Conservation (phyloP, 371 early-diverging fungal species). For the Lichtheimia ramosa region DNA sequence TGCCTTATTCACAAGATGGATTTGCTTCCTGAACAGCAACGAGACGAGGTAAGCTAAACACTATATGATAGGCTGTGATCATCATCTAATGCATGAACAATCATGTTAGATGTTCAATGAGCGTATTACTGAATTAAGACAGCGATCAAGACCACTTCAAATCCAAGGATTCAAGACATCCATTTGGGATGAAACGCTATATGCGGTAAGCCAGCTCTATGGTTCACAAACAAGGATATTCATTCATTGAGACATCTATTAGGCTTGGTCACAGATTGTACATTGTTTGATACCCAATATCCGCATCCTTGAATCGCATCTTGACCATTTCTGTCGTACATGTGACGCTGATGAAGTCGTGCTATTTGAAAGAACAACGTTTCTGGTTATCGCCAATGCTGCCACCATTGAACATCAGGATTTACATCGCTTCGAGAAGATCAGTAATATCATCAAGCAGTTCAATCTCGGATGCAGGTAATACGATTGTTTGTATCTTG, state of each 20-base stretch:
- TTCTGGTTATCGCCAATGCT: constrained; percentile 88
- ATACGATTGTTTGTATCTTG: constrained; percentile 12
- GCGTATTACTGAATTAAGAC: constrained; percentile 68
- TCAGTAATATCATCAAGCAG: constrained; percentile 93
- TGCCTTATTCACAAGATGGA: constrained; percentile 98
- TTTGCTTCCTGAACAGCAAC: constrained; percentile 76
- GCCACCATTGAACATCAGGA: constrained; percentile 60
- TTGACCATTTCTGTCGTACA: constrained; percentile 75
- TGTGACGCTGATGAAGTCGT: constrained; percentile 95
- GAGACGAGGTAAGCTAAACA: constrained; percentile 56
- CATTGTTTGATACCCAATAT: constrained; percentile 94
- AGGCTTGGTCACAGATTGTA: constrained; percentile 97
- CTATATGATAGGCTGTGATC: background rate
- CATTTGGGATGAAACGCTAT: constrained; percentile 96
- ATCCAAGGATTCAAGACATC: constrained; percentile 85
- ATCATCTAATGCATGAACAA: background rate
- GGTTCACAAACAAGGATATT: background rate
- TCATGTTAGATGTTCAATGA: constrained; percentile 33
- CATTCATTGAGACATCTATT: constrained; percentile 1
- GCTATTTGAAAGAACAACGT: constrained; percentile 92
- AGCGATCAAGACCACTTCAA: constrained; percentile 70
- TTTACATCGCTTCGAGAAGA: constrained; percentile 86
- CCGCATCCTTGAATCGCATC: constrained; percentile 70
- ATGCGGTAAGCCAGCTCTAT: constrained; percentile 56
- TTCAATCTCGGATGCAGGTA: constrained; percentile 87